phyloP scores from a whole-genome alignment of 306 rosid species.

The Crataegus laevigata region DNA sequence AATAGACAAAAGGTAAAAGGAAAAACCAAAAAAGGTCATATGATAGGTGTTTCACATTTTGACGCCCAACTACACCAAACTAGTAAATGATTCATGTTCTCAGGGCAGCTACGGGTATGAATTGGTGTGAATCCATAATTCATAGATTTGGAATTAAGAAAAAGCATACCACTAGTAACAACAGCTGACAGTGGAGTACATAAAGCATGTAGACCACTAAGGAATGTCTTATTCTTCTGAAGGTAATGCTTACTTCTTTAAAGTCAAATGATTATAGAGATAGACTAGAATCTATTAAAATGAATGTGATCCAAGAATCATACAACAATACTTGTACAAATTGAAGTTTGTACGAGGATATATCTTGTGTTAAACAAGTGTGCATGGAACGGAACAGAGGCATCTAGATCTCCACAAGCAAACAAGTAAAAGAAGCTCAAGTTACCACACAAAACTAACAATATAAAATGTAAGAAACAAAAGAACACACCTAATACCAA shows the following conservation, averaged over 20 bases:
- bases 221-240: not conserved
- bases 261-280: not conserved
- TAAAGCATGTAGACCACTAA: not conserved
- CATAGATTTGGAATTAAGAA: not conserved
- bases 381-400: not conserved
- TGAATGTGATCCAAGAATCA: not conserved
- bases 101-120: not conserved
- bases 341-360: not conserved
- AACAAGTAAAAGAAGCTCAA: not conserved
- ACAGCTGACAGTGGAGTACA: not conserved
- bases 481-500: conserved; percentile 28
- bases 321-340: not conserved
- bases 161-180: not conserved
- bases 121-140: not conserved
- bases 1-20: not conserved
- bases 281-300: not conserved
- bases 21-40: not conserved
- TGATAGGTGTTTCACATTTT: not conserved
- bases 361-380: not conserved
- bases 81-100: not conserved
- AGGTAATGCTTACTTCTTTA: not conserved
- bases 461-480: not conserved
- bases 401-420: not conserved
- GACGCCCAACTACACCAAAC: not conserved
- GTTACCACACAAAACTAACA: not conserved